Evolutionary conservation across 768 basidiomycete genomes (phyloP), one percentile per base, ranked within the genome.

Genomic region (Hygrocybe coccinea): DNA sequence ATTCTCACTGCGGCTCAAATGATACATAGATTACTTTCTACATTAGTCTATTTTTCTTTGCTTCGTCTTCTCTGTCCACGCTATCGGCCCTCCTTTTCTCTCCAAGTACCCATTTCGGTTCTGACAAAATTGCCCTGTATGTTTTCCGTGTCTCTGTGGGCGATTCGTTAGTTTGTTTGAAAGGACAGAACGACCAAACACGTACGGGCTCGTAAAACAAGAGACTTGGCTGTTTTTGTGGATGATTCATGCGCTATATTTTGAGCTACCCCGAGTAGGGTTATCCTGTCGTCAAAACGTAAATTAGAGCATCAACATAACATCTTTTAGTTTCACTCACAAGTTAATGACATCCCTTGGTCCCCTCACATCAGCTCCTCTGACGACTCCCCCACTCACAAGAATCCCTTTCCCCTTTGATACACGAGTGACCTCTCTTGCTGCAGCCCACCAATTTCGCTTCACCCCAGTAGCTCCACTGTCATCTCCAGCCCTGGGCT

Each of bases 391-490:
- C 1, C 88, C 80, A 56, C 86, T 87, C 6, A 91, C 74, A 11
- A 95, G 65, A 51, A 93, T 65, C 0, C 83, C 86, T 64, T 84
- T 89, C 1, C 91, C 90, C 60, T 89, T 89, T 2, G 89, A 86
- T 1, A 91, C 89, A 1, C 91, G 78, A 15, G 83, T 77, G 2
- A 94, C 74, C 68, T 95, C 91, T 34, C 85, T 74, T 10, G 89
- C 82, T 0, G 82, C 77, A 0, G 87, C 83, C 91, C 91, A 89
- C 91, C 90, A 90, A 60, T 91, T 89, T 38, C 88, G 72, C 70
- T 88, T 89, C 3, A 34, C 38, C 12, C 35, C 38, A 24, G 82
- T 80, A 8, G 67, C 69, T 2, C 75, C 63, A 0, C 81, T 84
- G 14, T 75, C 80, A 2, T 71, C 79, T 5, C 79, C 78, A 11